A percentile compares a stretch with the other conserved stretches of the same genome.
These are phyloP conservation scores for Capronia coronata DNA, from an alignment of 2,329 filamentous ascomycete species.

Conservation along the genomic window DNA sequence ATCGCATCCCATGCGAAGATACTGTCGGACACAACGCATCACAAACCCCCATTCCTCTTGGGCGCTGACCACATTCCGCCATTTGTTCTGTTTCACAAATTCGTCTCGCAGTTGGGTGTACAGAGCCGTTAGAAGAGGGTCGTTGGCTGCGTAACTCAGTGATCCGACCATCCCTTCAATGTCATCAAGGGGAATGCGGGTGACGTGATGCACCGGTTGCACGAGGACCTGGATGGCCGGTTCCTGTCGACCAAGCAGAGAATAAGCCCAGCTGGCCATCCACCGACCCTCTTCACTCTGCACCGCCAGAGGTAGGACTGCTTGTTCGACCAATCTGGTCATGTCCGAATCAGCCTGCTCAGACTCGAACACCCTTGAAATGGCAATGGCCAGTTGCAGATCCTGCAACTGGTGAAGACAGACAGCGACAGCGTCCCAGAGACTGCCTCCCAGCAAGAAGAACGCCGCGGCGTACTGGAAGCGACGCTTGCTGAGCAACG, in stretches of 20 bases:
- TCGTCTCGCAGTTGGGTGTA: conserved; percentile 80
- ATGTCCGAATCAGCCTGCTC: conserved; percentile 66
- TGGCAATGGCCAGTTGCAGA: conserved; percentile 79
- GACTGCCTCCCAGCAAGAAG: conserved; percentile 80
- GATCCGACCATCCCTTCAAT: conserved; percentile 49
- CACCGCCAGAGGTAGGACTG: conserved; percentile 69
- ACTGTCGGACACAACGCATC: conserved; percentile 74
- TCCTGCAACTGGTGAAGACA: conserved; percentile 83
- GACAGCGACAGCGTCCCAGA: conserved; percentile 79
- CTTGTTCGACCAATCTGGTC: conserved; percentile 67
- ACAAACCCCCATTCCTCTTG: conserved; percentile 84
- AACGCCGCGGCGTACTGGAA: conserved; percentile 96
- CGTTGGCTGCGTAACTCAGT: conserved; percentile 78
- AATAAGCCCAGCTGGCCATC: conserved; percentile 93
- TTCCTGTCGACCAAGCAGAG: conserved; percentile 75
- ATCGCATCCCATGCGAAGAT: conserved; percentile 89
- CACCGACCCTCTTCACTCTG: conserved; percentile 74
- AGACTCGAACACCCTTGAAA: conserved; percentile 81
- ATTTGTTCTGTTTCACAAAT: conserved; percentile 73
- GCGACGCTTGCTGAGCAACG: conserved; percentile 79
- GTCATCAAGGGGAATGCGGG: conserved; percentile 48
- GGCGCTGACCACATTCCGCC: conserved; percentile 68
- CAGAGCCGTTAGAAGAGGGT: conserved; percentile 71
- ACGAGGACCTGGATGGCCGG: conserved; percentile 79
- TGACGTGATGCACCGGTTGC: conserved; percentile 67